phyloP scores from a whole-genome alignment of 2,329 filamentous ascomycete genomes.

The Aureobasidium subglaciale region DNA sequence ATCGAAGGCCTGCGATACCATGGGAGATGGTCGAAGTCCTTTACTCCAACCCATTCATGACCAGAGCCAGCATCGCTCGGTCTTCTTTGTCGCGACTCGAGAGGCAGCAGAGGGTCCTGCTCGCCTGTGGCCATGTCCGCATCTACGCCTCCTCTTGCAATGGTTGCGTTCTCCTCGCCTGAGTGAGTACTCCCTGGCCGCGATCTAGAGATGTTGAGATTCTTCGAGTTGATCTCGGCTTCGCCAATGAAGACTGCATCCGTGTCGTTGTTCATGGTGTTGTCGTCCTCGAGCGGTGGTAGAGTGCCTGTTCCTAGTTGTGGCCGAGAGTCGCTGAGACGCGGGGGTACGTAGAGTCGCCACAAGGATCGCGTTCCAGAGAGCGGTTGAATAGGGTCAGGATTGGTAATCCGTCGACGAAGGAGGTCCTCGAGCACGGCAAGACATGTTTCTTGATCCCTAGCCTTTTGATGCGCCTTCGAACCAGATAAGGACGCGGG shows the following conservation, averaged over 20 bases:
- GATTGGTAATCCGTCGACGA: slow-evolving; percentile 14
- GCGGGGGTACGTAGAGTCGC: neutral
- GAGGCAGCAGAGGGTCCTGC: slow-evolving; percentile 21
- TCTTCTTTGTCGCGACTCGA: slow-evolving; percentile 7
- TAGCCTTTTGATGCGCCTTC: neutral
- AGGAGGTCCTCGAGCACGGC: neutral
- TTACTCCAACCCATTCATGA: slow-evolving; percentile 20
- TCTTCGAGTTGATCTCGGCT: slow-evolving; percentile 24
- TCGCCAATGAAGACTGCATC: slow-evolving; percentile 29
- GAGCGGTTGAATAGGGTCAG: neutral
- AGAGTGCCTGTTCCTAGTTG: neutral
- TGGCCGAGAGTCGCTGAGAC: neutral
- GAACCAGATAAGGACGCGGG: slow-evolving; percentile 11
- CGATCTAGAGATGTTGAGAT: neutral
- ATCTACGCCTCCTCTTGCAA: slow-evolving; percentile 18
- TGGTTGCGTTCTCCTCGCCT: slow-evolving; percentile 16
- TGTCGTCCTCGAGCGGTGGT: neutral
- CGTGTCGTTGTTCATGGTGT: slow-evolving; percentile 21
- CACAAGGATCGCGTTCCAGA: neutral
- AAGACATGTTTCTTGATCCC: slow-evolving; percentile 1
- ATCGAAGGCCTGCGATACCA: slow-evolving; percentile 62
- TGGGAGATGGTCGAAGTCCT: slow-evolving; percentile 54
- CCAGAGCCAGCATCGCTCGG: slow-evolving; percentile 21
- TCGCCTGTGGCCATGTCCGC: slow-evolving; percentile 13
- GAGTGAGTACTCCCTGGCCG: neutral